A percentile compares a stretch with the other conserved stretches of the same genome.
Conservation (phyloP, 2,329 filamentous ascomycete genomes). For the Arachnomyces sp. region DNA sequence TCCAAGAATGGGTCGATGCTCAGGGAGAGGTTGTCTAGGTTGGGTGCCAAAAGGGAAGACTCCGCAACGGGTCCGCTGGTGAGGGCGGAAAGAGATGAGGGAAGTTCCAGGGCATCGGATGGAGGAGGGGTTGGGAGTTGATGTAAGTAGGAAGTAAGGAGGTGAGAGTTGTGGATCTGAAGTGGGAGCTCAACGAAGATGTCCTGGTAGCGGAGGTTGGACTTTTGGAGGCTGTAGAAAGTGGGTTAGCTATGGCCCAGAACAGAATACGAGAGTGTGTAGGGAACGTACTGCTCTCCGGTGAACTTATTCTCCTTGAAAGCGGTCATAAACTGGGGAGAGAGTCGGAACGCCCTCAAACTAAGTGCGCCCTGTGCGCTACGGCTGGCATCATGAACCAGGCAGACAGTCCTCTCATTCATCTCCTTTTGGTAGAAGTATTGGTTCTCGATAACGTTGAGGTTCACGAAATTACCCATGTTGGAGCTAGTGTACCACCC, state of each 20-base stretch:
- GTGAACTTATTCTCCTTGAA: conserved; percentile 98
- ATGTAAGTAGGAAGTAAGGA: conserved; percentile 90
- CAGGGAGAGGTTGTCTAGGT: conserved; percentile 81
- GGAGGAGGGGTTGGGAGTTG: conserved; percentile 67
- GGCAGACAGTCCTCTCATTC: conserved; percentile 76
- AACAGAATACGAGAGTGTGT: too few relatives aligned
- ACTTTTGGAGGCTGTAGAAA: conserved; percentile 71
- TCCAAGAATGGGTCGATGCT: conserved; percentile 96
- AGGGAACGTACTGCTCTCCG: conserved; percentile 66
- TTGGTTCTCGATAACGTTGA: conserved; percentile 95
- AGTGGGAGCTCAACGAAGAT: conserved; percentile 87
- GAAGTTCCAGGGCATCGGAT: conserved; percentile 62
- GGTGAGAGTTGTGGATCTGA: conserved; percentile 89
- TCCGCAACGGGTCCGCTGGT: conserved; percentile 53
- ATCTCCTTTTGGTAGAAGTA: conserved; percentile 89
- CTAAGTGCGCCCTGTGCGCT: conserved; percentile 87
- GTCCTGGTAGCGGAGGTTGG: conserved; percentile 85
- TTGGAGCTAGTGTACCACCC: conserved; percentile 98
- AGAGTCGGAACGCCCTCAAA: conserved; percentile 83
- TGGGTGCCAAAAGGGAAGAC: conserved; percentile 65
- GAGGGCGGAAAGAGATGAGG: conserved; percentile 70
- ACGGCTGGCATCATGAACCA: conserved; percentile 92
- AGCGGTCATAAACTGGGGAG: conserved; percentile 75
- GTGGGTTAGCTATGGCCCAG: conserved; percentile 17
- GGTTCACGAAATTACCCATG: conserved; percentile 97